Base-by-base conservation (phyloP, 805 yeast genomes). In the Wickerhamomyces rabaulensis region DNA sequence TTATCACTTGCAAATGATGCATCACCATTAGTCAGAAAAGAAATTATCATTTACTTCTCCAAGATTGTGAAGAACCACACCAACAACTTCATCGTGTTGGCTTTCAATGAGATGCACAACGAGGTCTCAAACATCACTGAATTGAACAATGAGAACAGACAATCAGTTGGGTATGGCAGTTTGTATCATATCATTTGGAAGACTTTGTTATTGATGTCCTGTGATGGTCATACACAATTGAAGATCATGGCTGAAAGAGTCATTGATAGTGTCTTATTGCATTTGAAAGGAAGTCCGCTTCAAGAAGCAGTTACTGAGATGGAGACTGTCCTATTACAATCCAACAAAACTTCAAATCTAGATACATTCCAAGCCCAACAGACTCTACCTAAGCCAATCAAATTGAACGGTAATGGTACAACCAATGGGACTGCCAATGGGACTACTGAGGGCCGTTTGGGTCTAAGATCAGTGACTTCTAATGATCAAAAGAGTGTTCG, bases 131-230 rank as follows among this genome's bases (percentile, higher is more conserved):
- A 53, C 17, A 55, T 56, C 21, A 50, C 58, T 49, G 76, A 80
- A 47, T 35, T 50, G 39, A 80, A 87, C 15, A 73, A 76, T 40
- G 78, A 82, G 51, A 69, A 86, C 42, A 75, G 85, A 54, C 73
- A 73, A 38, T 75, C 87, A 0, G 87, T 95, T 1, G 94, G 96
- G 0, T 87, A 88, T 61, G 96, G 97, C 1, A 84, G 96, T 0
- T 76, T 89, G 9, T 88, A 85, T 62, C 78, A 88, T 45, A 85
- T 95, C 1, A 79, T 85, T 9, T 94, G 98, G 97, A 87, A 89
- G 53, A 82, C 92, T 0, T 63, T 92, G 29, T 69, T 94, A 41
- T 80, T 88, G 23, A 65, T 89, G 25, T 78, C 95, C 1, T 90
- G 85, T 52, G 99, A 94, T 64, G 96, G 98, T 0, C 94, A 85